Evolutionary conservation across 1,284 basidiomycete species (phyloP), one percentile per base, ranked within the genome.

Genomic region (Marasmius sp.): DNA sequence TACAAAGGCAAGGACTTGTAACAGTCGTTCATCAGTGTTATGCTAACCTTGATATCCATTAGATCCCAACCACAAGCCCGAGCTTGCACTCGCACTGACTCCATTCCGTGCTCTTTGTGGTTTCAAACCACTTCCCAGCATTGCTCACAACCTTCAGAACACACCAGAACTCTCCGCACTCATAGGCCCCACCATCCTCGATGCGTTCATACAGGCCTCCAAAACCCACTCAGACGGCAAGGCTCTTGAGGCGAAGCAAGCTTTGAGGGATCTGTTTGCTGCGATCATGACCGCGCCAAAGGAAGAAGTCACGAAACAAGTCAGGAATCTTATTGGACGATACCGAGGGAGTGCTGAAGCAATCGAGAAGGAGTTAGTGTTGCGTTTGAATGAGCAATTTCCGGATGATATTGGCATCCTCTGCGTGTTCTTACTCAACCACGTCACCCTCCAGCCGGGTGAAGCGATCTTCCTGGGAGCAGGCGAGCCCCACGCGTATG

Each of bases 51-150:
- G 11, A 37, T 12, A 38, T 9, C 45, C 39, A 43, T 69, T 14
- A 94, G 94, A 98, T 75, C 84, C 88, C 12, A 97, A 97, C 71
- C 95, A 97, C 71, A 98, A 98, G 77, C 97, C 97, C 3, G 97
- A 99, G 75, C 97, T 99, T 94, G 95, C 96, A 11, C 85, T 99
- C 57, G 97, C 97, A 0, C 77, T 99, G 60, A 96, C 95, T 0
- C 86, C 90, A 7, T 99, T 99, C 80, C 82, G 83, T 43, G 97
- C 94, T 0, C 85, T 99, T 71, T 97, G 95, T 71, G 95, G 95
- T 37, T 98, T 97, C 78, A 82, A 89, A 11, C 95, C 95, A 4
- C 82, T 95, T 1, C 71, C 80, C 0, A 79, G 87, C 58, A 93
- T 98, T 68, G 84, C 86, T 12, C 73, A 79, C 6, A 86, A 88